Evolutionary conservation across 176 grass and related monocot genomes (phyloP).

Genomic region (Tillandsia fasciculata): DNA sequence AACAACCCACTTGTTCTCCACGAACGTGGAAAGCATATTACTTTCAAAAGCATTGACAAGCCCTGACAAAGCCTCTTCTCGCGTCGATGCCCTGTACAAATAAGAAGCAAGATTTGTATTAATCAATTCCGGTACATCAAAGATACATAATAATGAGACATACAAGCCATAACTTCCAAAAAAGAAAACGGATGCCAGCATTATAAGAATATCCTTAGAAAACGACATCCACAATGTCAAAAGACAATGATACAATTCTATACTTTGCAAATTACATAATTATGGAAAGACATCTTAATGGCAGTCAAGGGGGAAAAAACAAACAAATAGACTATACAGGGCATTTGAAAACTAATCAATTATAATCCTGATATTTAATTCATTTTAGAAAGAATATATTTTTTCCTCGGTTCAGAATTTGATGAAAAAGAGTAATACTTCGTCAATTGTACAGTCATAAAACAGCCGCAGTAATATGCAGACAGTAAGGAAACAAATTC

Average conservation of each 20-base stretch:
- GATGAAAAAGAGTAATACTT: not conserved
- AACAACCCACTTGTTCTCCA: conserved; percentile 67
- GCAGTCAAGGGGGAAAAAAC: not conserved
- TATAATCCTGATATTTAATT: not conserved
- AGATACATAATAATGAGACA: not conserved
- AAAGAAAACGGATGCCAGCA: conserved; percentile 11
- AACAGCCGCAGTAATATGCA: not conserved
- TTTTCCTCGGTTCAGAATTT: not conserved
- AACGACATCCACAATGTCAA: not conserved
- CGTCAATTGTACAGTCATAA: not conserved
- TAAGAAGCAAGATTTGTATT: not conserved
- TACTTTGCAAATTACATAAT: too few species aligned
- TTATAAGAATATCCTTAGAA: not conserved
- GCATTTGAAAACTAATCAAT: not conserved
- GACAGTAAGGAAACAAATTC: not conserved
- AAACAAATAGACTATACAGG: not conserved
- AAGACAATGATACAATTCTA: not conserved
- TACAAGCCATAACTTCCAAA: conserved; percentile 23
- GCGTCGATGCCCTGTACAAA: conserved; percentile 54
- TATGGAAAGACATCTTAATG: not conserved
- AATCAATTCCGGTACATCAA: not conserved
- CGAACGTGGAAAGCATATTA: conserved; percentile 49
- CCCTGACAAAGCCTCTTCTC: conserved; percentile 47
- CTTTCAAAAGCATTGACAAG: conserved; percentile 80
- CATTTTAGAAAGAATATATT: not conserved